Evolutionary conservation across 495 filamentous ascomycete species (phyloP).

Genomic region (Tetracladium marchalianum): DNA sequence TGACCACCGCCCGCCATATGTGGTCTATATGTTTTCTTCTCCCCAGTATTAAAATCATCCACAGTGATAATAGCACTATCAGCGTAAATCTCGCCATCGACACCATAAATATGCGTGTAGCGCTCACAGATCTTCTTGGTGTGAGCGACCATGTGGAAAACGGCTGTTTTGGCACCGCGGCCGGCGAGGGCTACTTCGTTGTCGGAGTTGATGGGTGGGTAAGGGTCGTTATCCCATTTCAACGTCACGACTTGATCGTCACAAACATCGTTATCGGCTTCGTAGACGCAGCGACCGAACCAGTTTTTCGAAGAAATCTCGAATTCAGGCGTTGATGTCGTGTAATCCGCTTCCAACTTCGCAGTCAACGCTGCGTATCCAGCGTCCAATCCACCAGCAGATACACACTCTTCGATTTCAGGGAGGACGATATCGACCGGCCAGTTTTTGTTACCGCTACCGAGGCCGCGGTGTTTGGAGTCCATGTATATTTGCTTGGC

Average conservation of each 20-base stretch:
- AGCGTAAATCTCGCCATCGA: slow-evolving; percentile 74
- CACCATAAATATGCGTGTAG: slow-evolving; percentile 75
- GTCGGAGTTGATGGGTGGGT: slow-evolving; percentile 10
- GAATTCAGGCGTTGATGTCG: slow-evolving; percentile 31
- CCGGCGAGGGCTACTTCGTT: slow-evolving; percentile 22
- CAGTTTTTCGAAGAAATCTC: slow-evolving; percentile 57
- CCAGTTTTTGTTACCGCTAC: slow-evolving; percentile 56
- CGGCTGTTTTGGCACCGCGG: slow-evolving; percentile 70
- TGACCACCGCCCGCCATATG: slow-evolving; percentile 49
- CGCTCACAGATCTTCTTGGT: slow-evolving; percentile 81
- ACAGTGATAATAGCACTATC: slow-evolving; percentile 57
- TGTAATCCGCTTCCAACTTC: slow-evolving; percentile 61
- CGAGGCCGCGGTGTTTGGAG: slow-evolving; percentile 28
- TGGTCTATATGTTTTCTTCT: slow-evolving; percentile 42
- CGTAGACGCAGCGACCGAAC: slow-evolving; percentile 93
- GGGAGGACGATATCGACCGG: slow-evolving; percentile 80
- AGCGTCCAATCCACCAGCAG: slow-evolving; percentile 22
- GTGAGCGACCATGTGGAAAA: slow-evolving; percentile 88
- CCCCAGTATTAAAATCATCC: slow-evolving; percentile 50
- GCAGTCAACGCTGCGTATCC: slow-evolving; percentile 36
- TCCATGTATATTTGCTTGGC: slow-evolving; percentile 73
- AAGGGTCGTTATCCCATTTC: slow-evolving; percentile 63
- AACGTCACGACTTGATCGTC: slow-evolving; percentile 88
- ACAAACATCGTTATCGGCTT: slow-evolving; percentile 81
- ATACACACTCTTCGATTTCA: slow-evolving; percentile 70